Evolutionary conservation across 345 rosid genomes (phyloP), one percentile per base, ranked within the genome.

Genomic region (Salix suchowensis): DNA sequence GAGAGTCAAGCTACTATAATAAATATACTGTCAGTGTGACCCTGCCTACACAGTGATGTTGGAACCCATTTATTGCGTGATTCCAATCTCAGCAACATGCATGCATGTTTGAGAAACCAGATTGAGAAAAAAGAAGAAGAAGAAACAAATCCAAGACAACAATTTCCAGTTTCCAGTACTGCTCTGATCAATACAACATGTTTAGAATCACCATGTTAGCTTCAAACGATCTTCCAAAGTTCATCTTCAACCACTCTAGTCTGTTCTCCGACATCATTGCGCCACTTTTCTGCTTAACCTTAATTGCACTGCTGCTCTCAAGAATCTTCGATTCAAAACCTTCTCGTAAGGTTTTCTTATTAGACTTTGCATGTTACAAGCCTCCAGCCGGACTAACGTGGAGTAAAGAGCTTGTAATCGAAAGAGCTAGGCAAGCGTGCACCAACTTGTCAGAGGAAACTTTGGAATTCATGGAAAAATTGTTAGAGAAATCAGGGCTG

Each of bases 401-500:
- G 62, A 55, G 62, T 12, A 55, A 55, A 55, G 62, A 55, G n/a
- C 13, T 55, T 24, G 23, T 24, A 9, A 55, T 55, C 13, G 62
- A 21, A 55, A 55, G 5, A 55, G 62, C 62, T 2, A 55, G 28
- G 62, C 62, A 55, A 23, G 12, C 23, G 23, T 54, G n/a, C 62
- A 3, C 28, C 26, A 19, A 54, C 60, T 61, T 74, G 74, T 48
- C 67, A 18, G 7, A 12, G 23, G 70, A 67, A 21, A 11, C 37
- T 21, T 21, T 67, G 2, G 23, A 2, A 46, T 67, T 67, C 48
- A 34, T 30, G 44, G 24, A 37, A 37, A 67, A 37, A 21, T 14
- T 67, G 0, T 21, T 36, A 16, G 70, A 67, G 70, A 85, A 83
- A 55, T 81, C 86, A 12, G 85, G 88, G 68, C 34, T 86, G 16